phyloP scores from a whole-genome alignment of 208 protist genomes.

The Blechomonas ayalai region DNA sequence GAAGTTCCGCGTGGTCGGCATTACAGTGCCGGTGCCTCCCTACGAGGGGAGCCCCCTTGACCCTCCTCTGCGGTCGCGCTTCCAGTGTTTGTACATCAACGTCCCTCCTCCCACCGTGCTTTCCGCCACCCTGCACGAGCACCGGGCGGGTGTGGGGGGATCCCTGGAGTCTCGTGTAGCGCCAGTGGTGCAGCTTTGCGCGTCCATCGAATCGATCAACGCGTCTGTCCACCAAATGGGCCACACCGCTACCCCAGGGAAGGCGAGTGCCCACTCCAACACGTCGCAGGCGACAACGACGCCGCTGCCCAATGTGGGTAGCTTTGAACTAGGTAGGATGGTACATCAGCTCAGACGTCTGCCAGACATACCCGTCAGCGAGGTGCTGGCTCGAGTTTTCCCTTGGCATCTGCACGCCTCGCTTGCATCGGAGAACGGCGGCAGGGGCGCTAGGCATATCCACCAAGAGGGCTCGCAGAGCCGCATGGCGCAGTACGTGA shows the following conservation, averaged over 20 bases:
- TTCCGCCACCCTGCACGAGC: background rate
- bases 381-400: slow-evolving; percentile 41
- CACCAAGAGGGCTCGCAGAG: slow-evolving; percentile 16
- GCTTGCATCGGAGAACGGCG: slow-evolving; percentile 6
- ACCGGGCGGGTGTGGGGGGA: slow-evolving; percentile 11
- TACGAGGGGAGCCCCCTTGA: slow-evolving; percentile 85
- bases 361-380: slow-evolving; percentile 45
- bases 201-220: slow-evolving; percentile 53
- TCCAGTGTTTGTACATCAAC: slow-evolving; percentile 75
- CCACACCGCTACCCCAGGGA: background rate
- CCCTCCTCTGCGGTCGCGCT: slow-evolving; percentile 76
- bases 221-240: slow-evolving; percentile 43
- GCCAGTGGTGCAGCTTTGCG: slow-evolving; percentile 36
- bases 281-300: background rate
- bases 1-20: slow-evolving; percentile 91
- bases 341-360: slow-evolving; percentile 34
- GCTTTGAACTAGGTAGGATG: slow-evolving; percentile 43
- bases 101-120: slow-evolving; percentile 20
- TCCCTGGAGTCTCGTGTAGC: slow-evolving; percentile 7
- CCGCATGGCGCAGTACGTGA: slow-evolving; percentile 13
- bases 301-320: slow-evolving; percentile 38
- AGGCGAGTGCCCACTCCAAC: background rate
- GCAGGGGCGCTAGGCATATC: background rate
- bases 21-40: slow-evolving; percentile 89
- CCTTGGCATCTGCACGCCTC: slow-evolving; percentile 54